phyloP scores from a whole-genome alignment of 768 basidiomycete species.

The Lactarius sanguifluus region DNA sequence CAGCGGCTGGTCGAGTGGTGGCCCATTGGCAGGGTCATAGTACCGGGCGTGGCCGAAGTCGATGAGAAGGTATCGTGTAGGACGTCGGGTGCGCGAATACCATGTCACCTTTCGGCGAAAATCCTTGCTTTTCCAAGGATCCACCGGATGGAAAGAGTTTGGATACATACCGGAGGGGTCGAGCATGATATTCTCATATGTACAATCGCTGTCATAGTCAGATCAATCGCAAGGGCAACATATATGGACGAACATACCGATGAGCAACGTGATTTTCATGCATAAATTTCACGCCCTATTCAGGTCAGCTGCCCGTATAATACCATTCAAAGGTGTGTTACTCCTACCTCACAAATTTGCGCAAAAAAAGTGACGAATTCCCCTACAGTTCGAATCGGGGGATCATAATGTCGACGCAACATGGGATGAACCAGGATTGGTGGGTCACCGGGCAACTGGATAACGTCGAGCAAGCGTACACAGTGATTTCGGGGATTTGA shows the following conservation, averaged over 20 bases:
- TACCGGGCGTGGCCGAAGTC: slow-evolving; percentile 39
- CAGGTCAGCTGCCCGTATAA: slow-evolving; percentile 15
- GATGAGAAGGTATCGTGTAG: slow-evolving; percentile 38
- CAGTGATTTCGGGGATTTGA: slow-evolving; percentile 8
- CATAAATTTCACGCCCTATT: slow-evolving; percentile 31
- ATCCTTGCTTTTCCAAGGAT: slow-evolving; percentile 27
- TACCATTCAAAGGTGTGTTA: slow-evolving; percentile 9
- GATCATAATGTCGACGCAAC: slow-evolving; percentile 32
- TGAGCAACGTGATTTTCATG: slow-evolving; percentile 32
- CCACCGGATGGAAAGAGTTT: slow-evolving; percentile 34
- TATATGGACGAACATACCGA: slow-evolving; percentile 35
- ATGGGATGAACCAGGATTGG: slow-evolving; percentile 33
- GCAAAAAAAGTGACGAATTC: slow-evolving; percentile 31
- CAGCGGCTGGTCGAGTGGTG: slow-evolving; percentile 34
- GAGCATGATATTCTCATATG: slow-evolving; percentile 30
- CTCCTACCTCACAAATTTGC: slow-evolving; percentile 30
- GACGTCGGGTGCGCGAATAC: slow-evolving; percentile 35
- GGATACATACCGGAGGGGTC: slow-evolving; percentile 35
- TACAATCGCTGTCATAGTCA: slow-evolving; percentile 12
- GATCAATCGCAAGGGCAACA: too few relatives aligned
- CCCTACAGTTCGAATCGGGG: slow-evolving; percentile 29
- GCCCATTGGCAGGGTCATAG: slow-evolving; percentile 33
- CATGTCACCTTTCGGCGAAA: slow-evolving; percentile 30
- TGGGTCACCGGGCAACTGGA: neutral
- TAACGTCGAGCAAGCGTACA: neutral